Conservation (phyloP, 1,284 basidiomycete genomes). For the Cutaneotrichosporon cyanovorans region DNA sequence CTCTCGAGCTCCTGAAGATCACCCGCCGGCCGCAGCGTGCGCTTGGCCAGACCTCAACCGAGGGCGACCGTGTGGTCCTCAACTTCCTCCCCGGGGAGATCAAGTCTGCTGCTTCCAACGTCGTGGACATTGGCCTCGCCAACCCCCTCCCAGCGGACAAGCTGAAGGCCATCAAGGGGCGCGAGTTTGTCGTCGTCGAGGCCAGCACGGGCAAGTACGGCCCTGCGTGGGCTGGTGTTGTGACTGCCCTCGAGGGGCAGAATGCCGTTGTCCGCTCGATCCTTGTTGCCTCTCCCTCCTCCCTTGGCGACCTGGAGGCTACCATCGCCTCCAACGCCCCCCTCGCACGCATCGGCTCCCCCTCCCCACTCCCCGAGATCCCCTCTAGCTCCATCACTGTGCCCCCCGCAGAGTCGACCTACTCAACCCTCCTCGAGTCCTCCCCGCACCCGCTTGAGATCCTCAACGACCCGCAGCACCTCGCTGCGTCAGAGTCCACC, state of each 20-base stretch:
- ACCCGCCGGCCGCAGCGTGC: conserved; percentile 58
- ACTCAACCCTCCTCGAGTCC: conserved; percentile 82
- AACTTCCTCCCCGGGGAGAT: conserved; percentile 57
- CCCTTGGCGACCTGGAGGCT: conserved; percentile 39
- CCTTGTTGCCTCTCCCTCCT: conserved; percentile 37
- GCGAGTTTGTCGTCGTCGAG: conserved; percentile 75
- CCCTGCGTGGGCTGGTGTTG: conserved; percentile 49
- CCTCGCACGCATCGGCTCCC: conserved; percentile 31
- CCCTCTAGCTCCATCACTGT: conserved; percentile 52
- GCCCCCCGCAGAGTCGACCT: conserved; percentile 83
- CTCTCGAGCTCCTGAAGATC: conserved; percentile 56
- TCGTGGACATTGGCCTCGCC: conserved; percentile 60
- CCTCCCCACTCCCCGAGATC: conserved; percentile 29
- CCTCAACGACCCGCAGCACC: conserved; percentile 68
- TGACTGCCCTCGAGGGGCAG: conserved; percentile 36
- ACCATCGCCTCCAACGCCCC: conserved; percentile 31
- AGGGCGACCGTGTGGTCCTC: conserved; percentile 62
- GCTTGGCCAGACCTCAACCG: conserved; percentile 46
- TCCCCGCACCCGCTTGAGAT: conserved; percentile 77
- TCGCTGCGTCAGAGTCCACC: conserved; percentile 67
- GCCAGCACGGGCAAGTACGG: conserved; percentile 79
- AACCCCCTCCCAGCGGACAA: conserved; percentile 62
- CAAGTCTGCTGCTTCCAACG: conserved; percentile 40
- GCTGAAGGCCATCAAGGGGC: conserved; percentile 59
- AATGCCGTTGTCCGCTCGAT: conserved; percentile 36